phyloP scores from a whole-genome alignment of 495 filamentous ascomycete genomes.

The Bryoglossum gracile region DNA sequence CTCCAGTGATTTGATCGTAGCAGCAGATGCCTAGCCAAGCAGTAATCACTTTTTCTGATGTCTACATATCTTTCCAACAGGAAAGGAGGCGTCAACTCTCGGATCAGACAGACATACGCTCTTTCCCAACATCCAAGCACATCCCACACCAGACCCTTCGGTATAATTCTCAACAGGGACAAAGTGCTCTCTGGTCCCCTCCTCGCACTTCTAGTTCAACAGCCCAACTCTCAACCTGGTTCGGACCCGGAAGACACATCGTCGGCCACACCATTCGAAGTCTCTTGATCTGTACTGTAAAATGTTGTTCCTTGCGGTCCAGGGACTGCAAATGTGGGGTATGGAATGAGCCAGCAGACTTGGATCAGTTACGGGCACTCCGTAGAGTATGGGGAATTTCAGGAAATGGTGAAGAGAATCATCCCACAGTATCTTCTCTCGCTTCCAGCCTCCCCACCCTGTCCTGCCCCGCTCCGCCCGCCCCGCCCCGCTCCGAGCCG shows the following conservation, averaged over 20 bases:
- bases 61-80: not conserved
- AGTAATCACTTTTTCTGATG: too few species aligned
- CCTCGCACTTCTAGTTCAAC: not conserved
- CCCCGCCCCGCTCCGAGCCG: too few species aligned
- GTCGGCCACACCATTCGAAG: not conserved
- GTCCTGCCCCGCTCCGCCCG: too few species aligned
- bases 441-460: too few species aligned
- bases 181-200: not conserved
- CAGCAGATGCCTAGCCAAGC: not conserved
- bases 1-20: not conserved
- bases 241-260: not conserved
- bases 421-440: too few species aligned
- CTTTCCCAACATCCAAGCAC: not conserved
- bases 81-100: not conserved
- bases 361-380: not conserved
- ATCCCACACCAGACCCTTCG: not conserved
- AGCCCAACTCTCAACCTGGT: not conserved
- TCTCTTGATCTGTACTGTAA: not conserved
- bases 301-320: not conserved
- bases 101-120: not conserved
- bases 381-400: not conserved
- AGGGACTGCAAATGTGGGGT: not conserved
- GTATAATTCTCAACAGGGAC: not conserved
- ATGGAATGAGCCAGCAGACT: not conserved
- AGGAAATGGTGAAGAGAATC: not conserved